Base-by-base conservation (phyloP, 179 eudicot species). In the Heliamphora pulchella region DNA sequence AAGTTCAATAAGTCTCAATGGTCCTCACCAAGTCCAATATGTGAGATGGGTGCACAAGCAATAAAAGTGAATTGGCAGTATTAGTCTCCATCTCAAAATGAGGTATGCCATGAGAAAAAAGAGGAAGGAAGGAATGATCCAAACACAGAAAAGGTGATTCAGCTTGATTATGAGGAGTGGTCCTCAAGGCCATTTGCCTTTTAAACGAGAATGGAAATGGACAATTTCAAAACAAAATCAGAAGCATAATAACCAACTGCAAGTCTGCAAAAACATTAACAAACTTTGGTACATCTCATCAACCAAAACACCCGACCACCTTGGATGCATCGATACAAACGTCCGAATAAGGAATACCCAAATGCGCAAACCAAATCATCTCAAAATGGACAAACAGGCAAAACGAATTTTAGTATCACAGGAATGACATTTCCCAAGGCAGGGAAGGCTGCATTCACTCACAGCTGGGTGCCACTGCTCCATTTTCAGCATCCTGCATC, bases 401-500 rank as follows among this genome's bases (percentile, higher is more conserved):
- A 20, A 53, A 22, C 51, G 47, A 53, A 72, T 20, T 53, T 50
- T 51, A 22, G 46, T 22, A 73, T 44, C 76, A 73, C 44, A 22
- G 5, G 2, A 51, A 20, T 11, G 76, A 11, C 2, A 73, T 11
- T 53, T 53, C 61, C 7, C 3, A n/a, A 73, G 43, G 39, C 61
- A 51, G 8, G 61, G 76, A 15, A n/a, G 65, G 65, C 6, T n/a
- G 65, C 8, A 61, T 18, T 61, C 65, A 61, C 31, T 61, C 31
- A 18, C 65, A 6, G 65, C 31, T 61, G 31, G 31, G 50, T 47
- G 76, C 46, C 8, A 18, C 76, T 4, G 1, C 61, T 72, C 57
- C 76, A 73, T 73, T 61, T 51, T 73, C 46, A 22, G 76, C 4
- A 51, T 22, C 4, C 76, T 73, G 46, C 62, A 73, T 73, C 46